Conservation (phyloP, 2,329 filamentous ascomycete genomes). For the Cladosporium sphaerospermum region DNA sequence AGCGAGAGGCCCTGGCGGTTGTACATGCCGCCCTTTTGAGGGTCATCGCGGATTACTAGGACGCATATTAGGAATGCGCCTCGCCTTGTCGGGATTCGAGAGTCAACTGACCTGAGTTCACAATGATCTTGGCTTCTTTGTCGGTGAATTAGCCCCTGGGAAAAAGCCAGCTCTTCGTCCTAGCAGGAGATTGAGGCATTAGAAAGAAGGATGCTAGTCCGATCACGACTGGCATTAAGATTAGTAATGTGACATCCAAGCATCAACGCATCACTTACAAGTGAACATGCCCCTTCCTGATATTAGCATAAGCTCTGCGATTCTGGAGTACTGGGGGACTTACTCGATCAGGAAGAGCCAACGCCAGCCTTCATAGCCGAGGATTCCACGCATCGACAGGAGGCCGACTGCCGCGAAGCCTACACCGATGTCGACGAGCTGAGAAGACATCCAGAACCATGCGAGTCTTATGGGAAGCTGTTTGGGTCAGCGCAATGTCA, state of each 20-base stretch:
- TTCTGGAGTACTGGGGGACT: background rate
- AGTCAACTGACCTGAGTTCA: conserved; percentile 38
- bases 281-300: background rate
- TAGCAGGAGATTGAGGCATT: conserved; percentile 49
- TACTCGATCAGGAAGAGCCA: conserved; percentile 30
- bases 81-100: no score
- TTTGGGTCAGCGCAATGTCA: background rate
- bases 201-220: conserved; percentile 29
- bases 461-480: conserved; percentile 36
- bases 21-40: conserved; percentile 50
- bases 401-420: conserved; percentile 24
- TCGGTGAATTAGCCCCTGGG: conserved; percentile 62
- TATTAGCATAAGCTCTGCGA: background rate
- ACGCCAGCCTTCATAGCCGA: conserved; percentile 21
- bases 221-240: conserved; percentile 14
- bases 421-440: conserved; percentile 24
- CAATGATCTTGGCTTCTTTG: conserved; percentile 59
- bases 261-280: background rate
- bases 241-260: background rate
- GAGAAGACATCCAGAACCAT: conserved; percentile 35
- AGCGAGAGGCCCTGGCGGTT: conserved; percentile 52
- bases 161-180: conserved; percentile 54
- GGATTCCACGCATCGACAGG: conserved; percentile 24
- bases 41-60: conserved; percentile 52
- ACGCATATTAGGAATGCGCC: conserved; percentile 18